Conservation (phyloP, 495 filamentous ascomycete species). For the Neurospora sublineolata region DNA sequence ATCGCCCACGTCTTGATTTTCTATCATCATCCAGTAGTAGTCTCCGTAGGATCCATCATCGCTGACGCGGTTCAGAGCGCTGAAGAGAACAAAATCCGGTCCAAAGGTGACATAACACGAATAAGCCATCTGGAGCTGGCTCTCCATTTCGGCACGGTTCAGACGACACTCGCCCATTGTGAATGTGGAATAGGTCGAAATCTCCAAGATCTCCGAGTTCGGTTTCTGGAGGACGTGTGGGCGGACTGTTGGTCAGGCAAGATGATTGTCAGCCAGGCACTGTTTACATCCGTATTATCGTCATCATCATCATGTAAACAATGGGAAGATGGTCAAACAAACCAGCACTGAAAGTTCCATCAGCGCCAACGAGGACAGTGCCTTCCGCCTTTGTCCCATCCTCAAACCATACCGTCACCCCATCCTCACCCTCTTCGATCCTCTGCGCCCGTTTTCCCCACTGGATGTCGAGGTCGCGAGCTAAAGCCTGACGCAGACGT, state of each 20-base stretch:
- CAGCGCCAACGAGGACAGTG: slow-evolving; percentile 35
- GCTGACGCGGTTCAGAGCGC: slow-evolving; percentile 14
- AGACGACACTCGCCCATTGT: slow-evolving; percentile 13
- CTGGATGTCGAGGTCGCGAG: slow-evolving; percentile 19
- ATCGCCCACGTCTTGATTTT: slow-evolving; percentile 6
- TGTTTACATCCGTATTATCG: not conserved
- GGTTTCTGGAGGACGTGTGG: slow-evolving; percentile 15
- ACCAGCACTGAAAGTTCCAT: slow-evolving; percentile 32
- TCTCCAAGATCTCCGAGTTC: slow-evolving; percentile 15
- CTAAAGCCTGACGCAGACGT: slow-evolving; percentile 22
- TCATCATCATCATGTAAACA: not conserved
- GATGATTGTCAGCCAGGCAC: not conserved
- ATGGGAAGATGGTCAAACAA: not conserved
- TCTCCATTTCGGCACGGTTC: slow-evolving; percentile 12
- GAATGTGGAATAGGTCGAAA: not conserved
- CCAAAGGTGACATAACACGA: slow-evolving; percentile 9
- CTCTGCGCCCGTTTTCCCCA: slow-evolving; percentile 20
- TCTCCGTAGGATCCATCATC: slow-evolving; percentile 9
- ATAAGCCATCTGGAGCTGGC: slow-evolving; percentile 20
- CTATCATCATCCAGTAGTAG: slow-evolving; percentile 18
- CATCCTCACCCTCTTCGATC: slow-evolving; percentile 26
- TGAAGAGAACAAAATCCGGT: slow-evolving; percentile 14
- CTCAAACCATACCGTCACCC: slow-evolving; percentile 56
- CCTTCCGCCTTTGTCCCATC: slow-evolving; percentile 49
- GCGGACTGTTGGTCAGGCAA: slow-evolving; percentile 13